A percentile compares a stretch with the other conserved stretches of the same genome.
Evolutionary conservation across 805 yeast species (phyloP).

Genomic region (Ogataea kodamae): DNA sequence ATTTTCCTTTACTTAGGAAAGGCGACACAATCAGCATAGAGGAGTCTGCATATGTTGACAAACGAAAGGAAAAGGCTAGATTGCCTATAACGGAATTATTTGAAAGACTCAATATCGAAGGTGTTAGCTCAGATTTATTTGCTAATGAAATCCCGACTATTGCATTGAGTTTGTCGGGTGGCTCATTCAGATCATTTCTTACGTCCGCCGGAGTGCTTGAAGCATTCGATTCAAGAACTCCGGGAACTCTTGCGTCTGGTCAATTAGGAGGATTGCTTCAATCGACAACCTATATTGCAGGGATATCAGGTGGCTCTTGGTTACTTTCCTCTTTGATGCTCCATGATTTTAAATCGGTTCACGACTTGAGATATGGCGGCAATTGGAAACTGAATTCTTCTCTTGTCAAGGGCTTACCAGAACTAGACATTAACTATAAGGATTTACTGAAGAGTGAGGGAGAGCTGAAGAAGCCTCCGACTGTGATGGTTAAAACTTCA

Average conservation of each 20-base stretch:
- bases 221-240: conserved; percentile 49
- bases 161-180: conserved; percentile 47
- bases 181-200: conserved; percentile 58
- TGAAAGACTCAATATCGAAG: conserved; percentile 14
- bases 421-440: conserved; percentile 38
- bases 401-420: conserved; percentile 55
- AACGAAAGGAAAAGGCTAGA: conserved; percentile 5
- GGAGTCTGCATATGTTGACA: conserved; percentile 7
- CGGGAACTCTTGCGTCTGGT: conserved; percentile 29
- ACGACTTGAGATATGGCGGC: conserved; percentile 24
- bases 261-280: conserved; percentile 53
- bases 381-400: conserved; percentile 46
- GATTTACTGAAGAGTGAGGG: conserved; percentile 4
- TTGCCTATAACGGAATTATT: conserved; percentile 9
- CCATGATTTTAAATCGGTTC: conserved; percentile 37
- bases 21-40: conserved; percentile 16
- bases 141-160: conserved; percentile 22
- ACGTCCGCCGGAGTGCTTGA: conserved; percentile 53
- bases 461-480: conserved; percentile 4
- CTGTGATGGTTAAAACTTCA: conserved; percentile 12
- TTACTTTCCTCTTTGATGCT: conserved; percentile 47
- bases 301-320: conserved; percentile 77
- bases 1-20: conserved; percentile 9
- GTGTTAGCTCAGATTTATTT: conserved; percentile 5
- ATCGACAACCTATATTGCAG: conserved; percentile 53